A percentile compares a stretch with the other conserved stretches of the same genome.
Conservation (phyloP, 495 filamentous ascomycete species). For the Penicillium odoratum region DNA sequence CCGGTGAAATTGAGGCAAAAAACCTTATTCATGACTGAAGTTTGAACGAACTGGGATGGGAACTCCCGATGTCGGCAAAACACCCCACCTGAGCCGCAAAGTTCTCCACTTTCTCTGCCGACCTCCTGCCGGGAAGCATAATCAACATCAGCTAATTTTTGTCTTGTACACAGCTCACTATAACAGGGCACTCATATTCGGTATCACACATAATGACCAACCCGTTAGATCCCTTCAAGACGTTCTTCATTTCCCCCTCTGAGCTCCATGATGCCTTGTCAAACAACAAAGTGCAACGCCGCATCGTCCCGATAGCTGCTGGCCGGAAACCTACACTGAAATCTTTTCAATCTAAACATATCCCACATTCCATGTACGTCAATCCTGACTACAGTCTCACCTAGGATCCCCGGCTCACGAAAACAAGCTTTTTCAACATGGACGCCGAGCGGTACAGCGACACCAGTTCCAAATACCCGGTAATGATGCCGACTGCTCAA, state of each 20-base stretch:
- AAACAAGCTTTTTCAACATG: constrained; percentile 35
- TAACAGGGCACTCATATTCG: background rate
- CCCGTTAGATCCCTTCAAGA: background rate
- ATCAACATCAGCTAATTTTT: background rate
- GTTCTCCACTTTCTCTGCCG: background rate
- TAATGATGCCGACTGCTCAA: constrained; percentile 28
- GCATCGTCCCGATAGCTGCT: background rate
- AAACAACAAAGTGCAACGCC: background rate
- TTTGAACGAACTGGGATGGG: too few relatives aligned
- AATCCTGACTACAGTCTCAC: background rate
- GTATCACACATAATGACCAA: background rate
- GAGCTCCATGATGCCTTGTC: background rate
- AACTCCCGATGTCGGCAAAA: background rate
- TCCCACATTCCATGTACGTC: constrained; percentile 32
- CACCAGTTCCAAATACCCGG: constrained; percentile 26
- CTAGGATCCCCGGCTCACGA: background rate
- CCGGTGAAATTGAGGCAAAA: too few relatives aligned
- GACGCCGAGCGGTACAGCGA: constrained; percentile 21
- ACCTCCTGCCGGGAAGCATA: background rate
- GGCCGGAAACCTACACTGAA: background rate
- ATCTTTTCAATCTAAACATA: constrained; percentile 24
- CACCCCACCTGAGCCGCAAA: background rate
- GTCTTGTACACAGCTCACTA: background rate
- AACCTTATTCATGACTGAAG: too few relatives aligned
- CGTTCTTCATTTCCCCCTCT: background rate